Base-by-base conservation (phyloP, 1,139 yeast species). In the Trichomonascaceae sp. region DNA sequence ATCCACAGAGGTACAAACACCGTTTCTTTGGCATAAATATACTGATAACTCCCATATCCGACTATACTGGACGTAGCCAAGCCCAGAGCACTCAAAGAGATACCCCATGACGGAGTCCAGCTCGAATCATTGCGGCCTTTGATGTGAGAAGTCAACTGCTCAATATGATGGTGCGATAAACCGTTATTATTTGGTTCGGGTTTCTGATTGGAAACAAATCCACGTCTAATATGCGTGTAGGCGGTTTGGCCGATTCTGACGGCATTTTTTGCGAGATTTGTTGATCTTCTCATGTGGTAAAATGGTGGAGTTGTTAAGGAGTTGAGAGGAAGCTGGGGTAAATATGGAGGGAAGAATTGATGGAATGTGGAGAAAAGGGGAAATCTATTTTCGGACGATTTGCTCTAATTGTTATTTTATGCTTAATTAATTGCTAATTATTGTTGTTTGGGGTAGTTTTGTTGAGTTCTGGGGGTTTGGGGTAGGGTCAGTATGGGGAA, bases 1-100 rank as follows among this genome's bases (percentile, higher is more conserved):
- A 61, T 49, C 61, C 63, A 60, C 36, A 62, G 52, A 1, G 66
- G 66, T 5, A 62, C 45, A 45, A 62, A 62, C 15, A 61, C 59
- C n/a, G 61, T 44, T 38, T 58, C 58, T 8, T 54, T 52, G 45
- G 55, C 49, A 44, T 56, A 52, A 22, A 54, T 51, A 2, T 60
- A 58, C 48, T 62, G 58, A 48, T 62, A 62, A 6, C 57, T 44
- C 18, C 61, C 51, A 49, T 61, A 62, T 6, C 49, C 38, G n/a
- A 27, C 12, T n/a, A 45, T 22, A 17, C 47, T 30, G 10, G 38
- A 1, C 2, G 52, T n/a, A 5, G 32, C 55, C 12, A 43, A 10
- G 27, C 38, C 50, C 1, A 53, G 39, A 13, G 49, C 43, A 10
- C 45, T 39, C 12, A 53, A 27, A 5, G 55, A 53, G 2, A 46